Conservation (phyloP, 257 asterid species). For the Nicotiana tabacum region DNA sequence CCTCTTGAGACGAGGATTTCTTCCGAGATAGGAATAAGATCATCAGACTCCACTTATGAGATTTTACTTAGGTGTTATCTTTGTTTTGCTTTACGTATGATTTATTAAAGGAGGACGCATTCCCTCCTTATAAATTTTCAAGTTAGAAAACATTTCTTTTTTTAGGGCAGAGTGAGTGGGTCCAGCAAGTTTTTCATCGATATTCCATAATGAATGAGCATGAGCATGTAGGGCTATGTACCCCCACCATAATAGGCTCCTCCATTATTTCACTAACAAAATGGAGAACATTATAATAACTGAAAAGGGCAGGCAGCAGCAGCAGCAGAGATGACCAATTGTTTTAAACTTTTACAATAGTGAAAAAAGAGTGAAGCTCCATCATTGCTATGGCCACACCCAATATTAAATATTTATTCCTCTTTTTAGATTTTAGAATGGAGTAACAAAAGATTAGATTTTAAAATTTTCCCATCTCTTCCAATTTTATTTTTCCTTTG, state of each 20-base stretch:
- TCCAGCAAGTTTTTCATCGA: neutral
- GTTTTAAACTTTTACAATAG: neutral
- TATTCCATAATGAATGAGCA: slow-evolving; percentile 4
- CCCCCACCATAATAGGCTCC: slow-evolving; percentile 16
- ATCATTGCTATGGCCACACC: neutral
- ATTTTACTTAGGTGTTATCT: too few species aligned
- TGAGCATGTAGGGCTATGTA: neutral
- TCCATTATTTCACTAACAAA: slow-evolving; percentile 12
- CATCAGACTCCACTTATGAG: too few species aligned
- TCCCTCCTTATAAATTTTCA: neutral
- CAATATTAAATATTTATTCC: neutral
- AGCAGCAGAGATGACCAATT: neutral
- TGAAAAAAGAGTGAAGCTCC: neutral
- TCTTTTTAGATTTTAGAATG: neutral
- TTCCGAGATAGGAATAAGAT: too few species aligned
- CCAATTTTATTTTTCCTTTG: slow-evolving; percentile 11
- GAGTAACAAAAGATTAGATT: neutral
- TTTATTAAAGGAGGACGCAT: too few species aligned
- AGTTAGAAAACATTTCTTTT: too few species aligned
- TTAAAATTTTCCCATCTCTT: neutral
- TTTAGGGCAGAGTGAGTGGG: neutral
- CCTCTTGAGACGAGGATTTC: too few species aligned
- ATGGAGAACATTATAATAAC: slow-evolving; percentile 3
- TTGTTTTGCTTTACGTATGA: too few species aligned
- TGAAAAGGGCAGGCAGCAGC: neutral